Base-by-base conservation (phyloP, 2,329 filamentous ascomycete species). In the Volutella citrinella region DNA sequence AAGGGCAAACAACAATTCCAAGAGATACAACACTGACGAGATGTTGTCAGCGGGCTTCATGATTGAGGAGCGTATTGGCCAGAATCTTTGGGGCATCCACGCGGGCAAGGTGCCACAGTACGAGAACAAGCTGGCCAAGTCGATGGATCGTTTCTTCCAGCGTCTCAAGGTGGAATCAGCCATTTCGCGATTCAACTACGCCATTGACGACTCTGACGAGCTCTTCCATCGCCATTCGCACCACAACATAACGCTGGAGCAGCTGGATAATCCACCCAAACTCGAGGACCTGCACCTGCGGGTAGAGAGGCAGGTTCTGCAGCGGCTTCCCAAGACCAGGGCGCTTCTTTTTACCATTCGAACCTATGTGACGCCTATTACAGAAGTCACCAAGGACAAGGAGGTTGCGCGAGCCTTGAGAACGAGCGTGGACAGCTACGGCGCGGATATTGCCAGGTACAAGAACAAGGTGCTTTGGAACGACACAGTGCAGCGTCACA, bases 81-180 rank as follows among this genome's bases (percentile, higher is more conserved):
- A 13, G 12, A 29, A n/a, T 14, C 15, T 29, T 7, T 29, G 27
- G 27, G 13, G 21, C 6, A 29, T 29, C 6, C 27, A 29, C 27
- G 27, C 27, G 10, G 27, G 27, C 27, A 29, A 29, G 12, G 27
- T 29, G 4, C 27, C 27, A 13, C 27, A 29, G 18, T 29, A 29
- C 14, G 27, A 29, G 14, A 15, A 12, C 12, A 29, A 29, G 15
- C 27, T 29, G 10, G 27, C 27, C 16, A 29, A 21, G 17, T 12
- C 27, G 5, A 29, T 29, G 27, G 27, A 29, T 19, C 27, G 27
- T 8, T 29, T 29, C 27, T 29, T 29, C 12, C 17, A 13, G 10
- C 17, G 16, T 13, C 17, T 29, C 27, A 29, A 29, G 27, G 27
- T 29, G 5, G 27, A 20, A 10, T 19, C 17, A 7, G 18, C 27